A percentile compares a stretch with the other conserved stretches of the same genome.
phyloP scores from a whole-genome alignment of 1,284 basidiomycete genomes.

The Exobasidium cylindrosporum region DNA sequence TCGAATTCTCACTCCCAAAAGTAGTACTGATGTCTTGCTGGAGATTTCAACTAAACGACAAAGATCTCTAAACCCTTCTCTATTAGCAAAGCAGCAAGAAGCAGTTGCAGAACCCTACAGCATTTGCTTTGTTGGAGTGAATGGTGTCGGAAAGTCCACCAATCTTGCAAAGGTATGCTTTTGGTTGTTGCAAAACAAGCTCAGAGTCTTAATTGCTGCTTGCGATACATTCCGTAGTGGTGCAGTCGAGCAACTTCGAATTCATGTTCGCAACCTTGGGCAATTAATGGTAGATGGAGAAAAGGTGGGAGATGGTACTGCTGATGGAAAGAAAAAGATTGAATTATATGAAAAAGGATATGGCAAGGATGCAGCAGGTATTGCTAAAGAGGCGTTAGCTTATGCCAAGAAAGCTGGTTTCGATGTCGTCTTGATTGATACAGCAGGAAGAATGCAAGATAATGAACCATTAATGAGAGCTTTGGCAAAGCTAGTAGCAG shows the following conservation, averaged over 20 bases:
- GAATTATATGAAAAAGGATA: constrained; percentile 96
- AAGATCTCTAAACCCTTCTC: constrained; percentile 50
- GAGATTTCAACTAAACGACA: constrained; percentile 61
- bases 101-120: constrained; percentile 68
- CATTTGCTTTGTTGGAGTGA: constrained; percentile 98
- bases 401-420: constrained; percentile 46
- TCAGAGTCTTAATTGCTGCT: constrained; percentile 91
- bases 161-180: constrained; percentile 98
- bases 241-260: constrained; percentile 93
- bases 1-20: constrained; percentile 90
- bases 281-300: constrained; percentile 62
- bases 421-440: constrained; percentile 54
- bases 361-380: constrained; percentile 96
- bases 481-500: constrained; percentile 50
- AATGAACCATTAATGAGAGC: constrained; percentile 55
- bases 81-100: constrained; percentile 52
- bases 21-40: constrained; percentile 88
- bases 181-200: constrained; percentile 93
- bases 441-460: constrained; percentile 55
- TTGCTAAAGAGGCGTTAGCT: constrained; percentile 85
- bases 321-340: constrained; percentile 64
- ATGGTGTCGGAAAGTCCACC: constrained; percentile 98
- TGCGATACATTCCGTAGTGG: constrained; percentile 98
- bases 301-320: constrained; percentile 18
- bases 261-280: constrained; percentile 91